These are phyloP conservation scores for Teratosphaeria destructans DNA, from an alignment of 2,329 filamentous ascomycete species.

Conservation along the genomic window DNA sequence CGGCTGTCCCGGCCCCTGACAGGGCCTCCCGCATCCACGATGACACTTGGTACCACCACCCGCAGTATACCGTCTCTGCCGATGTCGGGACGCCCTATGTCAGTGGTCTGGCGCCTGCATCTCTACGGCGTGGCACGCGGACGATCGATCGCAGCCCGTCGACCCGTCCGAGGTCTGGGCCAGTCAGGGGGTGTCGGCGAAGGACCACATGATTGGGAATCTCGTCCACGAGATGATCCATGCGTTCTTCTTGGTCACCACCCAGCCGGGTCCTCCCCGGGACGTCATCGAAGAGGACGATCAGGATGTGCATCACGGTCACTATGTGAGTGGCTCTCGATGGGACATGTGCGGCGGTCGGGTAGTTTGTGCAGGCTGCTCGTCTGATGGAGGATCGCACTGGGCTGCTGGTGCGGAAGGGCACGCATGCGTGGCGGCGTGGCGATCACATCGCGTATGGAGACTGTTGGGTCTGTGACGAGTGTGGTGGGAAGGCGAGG, in stretches of 20 bases:
- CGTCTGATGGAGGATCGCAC: neutral
- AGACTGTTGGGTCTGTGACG: too few species aligned
- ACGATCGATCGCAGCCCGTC: neutral
- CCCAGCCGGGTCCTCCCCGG: neutral
- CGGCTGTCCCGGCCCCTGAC: neutral
- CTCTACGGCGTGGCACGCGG: neutral
- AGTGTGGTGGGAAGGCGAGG: too few species aligned
- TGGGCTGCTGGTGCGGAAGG: neutral
- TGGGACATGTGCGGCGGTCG: neutral
- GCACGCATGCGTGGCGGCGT: neutral
- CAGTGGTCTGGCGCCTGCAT: neutral
- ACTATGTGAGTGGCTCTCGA: neutral
- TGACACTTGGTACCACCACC: neutral
- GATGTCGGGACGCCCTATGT: neutral
- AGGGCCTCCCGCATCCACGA: neutral
- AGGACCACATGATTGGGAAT: neutral
- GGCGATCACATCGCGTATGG: too few species aligned
- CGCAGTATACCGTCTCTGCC: neutral
- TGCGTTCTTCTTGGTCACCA: neutral
- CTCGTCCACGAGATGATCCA: neutral
- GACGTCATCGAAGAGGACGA: neutral
- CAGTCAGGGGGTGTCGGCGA: neutral
- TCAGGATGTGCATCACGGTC: neutral
- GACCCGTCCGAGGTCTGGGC: neutral
- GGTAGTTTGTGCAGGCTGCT: neutral